These are phyloP conservation scores for Termitomyces eurrhizus DNA, from an alignment of 768 basidiomycete species.

Conservation along the genomic window DNA sequence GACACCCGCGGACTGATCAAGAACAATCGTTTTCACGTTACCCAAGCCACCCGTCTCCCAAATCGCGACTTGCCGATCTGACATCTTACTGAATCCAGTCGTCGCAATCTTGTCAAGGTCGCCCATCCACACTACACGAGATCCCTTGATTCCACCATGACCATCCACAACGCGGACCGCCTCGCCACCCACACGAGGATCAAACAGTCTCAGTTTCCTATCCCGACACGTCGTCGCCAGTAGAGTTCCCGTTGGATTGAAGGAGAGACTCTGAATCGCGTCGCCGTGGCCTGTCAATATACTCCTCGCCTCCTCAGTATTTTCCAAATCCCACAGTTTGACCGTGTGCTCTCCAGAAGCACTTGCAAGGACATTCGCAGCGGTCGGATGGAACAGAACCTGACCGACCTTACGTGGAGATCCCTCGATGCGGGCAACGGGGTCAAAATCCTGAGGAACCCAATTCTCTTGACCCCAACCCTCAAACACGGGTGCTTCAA, in stretches of 20 bases:
- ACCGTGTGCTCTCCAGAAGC: constrained; percentile 81
- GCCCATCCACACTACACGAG: constrained; percentile 89
- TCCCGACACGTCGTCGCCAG: constrained; percentile 91
- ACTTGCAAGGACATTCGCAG: constrained; percentile 79
- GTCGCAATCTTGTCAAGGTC: constrained; percentile 85
- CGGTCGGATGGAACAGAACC: constrained; percentile 90
- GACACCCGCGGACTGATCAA: constrained; percentile 92
- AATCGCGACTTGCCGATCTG: constrained; percentile 83
- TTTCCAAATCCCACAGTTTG: constrained; percentile 88
- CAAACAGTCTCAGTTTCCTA: constrained; percentile 88
- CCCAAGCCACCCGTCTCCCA: constrained; percentile 84
- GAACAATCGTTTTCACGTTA: constrained; percentile 69
- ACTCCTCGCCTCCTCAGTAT: constrained; percentile 57
- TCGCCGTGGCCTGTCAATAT: constrained; percentile 78
- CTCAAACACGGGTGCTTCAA: constrained; percentile 63
- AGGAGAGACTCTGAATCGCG: constrained; percentile 81
- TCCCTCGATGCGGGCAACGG: constrained; percentile 74
- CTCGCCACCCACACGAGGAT: constrained; percentile 80
- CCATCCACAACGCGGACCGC: constrained; percentile 81
- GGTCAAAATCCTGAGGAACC: constrained; percentile 80
- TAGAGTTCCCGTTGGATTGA: constrained; percentile 75
- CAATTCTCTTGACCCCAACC: constrained; percentile 85
- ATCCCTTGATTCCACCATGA: constrained; percentile 91
- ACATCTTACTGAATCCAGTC: constrained; percentile 96
- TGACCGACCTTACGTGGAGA: constrained; percentile 91